Percentiles rank a stretch among this genome's conserved stretches.
phyloP scores from a whole-genome alignment of 176 grass and related monocot species.

The Aegilops sharonensis region DNA sequence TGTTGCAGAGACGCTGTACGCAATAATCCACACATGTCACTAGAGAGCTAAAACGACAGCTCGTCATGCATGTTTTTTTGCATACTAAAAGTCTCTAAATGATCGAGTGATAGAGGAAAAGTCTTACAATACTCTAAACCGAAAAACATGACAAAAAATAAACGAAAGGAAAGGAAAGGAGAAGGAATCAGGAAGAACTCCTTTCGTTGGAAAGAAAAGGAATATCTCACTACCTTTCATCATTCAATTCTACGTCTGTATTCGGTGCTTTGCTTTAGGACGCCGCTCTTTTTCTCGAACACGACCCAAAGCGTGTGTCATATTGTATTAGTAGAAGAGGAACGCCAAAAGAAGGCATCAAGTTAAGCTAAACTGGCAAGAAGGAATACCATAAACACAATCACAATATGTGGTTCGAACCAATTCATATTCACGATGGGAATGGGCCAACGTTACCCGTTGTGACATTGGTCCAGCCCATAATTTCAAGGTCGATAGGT shows the following conservation, averaged over 20 bases:
- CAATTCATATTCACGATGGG: neutral
- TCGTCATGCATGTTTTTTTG: neutral
- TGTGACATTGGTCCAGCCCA: too few relatives aligned
- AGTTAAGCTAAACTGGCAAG: neutral
- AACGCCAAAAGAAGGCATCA: neutral
- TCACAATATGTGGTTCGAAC: neutral
- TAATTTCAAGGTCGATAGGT: too few relatives aligned
- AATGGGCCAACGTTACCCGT: too few relatives aligned
- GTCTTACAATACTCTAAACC: constrained; percentile 5
- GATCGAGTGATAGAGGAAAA: neutral
- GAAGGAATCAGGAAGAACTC: constrained; percentile 12
- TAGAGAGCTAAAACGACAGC: constrained; percentile 23
- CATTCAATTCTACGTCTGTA: constrained; percentile 10
- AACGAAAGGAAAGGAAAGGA: neutral
- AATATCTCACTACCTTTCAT: constrained; percentile 22
- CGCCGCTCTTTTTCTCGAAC: neutral
- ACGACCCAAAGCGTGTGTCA: neutral
- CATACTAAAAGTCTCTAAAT: constrained; percentile 9
- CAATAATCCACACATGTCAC: constrained; percentile 6
- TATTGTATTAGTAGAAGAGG: neutral
- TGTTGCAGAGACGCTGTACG: neutral
- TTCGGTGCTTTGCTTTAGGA: constrained; percentile 19
- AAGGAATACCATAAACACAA: neutral
- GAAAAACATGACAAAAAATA: neutral
- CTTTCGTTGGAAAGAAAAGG: constrained; percentile 17